Conservation (phyloP, 192 early-diverging fungal species). For the Chytriomyces hyalinus region DNA sequence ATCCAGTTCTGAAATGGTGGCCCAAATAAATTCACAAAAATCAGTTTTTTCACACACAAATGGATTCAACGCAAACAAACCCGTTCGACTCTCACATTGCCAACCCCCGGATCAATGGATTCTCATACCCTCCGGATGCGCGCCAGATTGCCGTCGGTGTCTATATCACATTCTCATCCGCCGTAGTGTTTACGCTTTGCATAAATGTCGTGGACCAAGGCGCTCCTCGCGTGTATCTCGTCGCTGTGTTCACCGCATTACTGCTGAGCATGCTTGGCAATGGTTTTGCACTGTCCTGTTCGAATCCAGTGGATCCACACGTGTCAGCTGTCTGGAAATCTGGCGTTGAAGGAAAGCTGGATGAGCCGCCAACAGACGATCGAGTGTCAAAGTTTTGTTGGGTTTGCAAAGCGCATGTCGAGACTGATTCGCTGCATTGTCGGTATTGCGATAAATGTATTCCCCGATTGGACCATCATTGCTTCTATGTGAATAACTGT, state of each 20-base stretch:
- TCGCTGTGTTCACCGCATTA: constrained; percentile 1
- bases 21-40: too few relatives aligned
- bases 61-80: neutral
- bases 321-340: neutral
- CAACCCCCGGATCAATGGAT: constrained; percentile 3
- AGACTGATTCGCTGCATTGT: constrained; percentile 52
- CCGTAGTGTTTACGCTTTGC: neutral
- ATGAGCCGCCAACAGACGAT: neutral
- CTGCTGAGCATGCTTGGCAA: neutral
- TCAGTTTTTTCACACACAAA: too few relatives aligned
- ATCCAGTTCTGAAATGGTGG: too few relatives aligned
- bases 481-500: constrained; percentile 59
- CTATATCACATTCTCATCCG: neutral
- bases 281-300: constrained; percentile 27
- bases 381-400: constrained; percentile 10
- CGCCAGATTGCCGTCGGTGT: neutral
- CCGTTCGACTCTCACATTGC: neutral
- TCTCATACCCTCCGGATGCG: constrained; percentile 12
- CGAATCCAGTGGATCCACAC: constrained; percentile 39
- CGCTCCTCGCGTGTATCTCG: neutral
- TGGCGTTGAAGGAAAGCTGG: neutral
- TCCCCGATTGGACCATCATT: constrained; percentile 55
- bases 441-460: constrained; percentile 60
- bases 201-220: neutral
- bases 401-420: constrained; percentile 20